Evolutionary conservation across 192 early-diverging fungal genomes (phyloP).

Genomic region (Lunasporangiospora selenospora): DNA sequence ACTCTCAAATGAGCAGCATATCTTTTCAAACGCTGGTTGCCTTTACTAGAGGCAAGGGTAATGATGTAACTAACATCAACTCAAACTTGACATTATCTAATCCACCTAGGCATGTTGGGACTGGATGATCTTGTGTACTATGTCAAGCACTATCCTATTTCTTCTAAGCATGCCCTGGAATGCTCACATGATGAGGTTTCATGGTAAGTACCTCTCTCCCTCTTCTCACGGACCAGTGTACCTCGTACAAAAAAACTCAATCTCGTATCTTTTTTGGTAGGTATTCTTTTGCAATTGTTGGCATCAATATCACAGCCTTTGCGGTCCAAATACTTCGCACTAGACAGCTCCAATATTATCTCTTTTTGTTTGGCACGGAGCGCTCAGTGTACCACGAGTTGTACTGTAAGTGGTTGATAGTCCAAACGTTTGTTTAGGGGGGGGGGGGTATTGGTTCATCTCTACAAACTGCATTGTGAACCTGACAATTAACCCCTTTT

Average conservation of each 20-base stretch:
- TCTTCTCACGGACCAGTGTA: too few relatives aligned
- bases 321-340: constrained; percentile 65
- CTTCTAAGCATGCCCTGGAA: constrained; percentile 59
- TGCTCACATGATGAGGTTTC: constrained; percentile 64
- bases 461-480: not conserved
- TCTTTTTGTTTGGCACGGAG: constrained; percentile 64
- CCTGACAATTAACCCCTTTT: not conserved
- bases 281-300: constrained; percentile 84
- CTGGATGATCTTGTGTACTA: constrained; percentile 77
- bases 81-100: not conserved
- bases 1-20: too few relatives aligned
- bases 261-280: constrained; percentile 37
- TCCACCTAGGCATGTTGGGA: constrained; percentile 64
- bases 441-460: not conserved
- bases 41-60: too few relatives aligned
- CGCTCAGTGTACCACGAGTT: constrained; percentile 70
- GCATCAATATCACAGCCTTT: constrained; percentile 80
- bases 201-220: constrained; percentile 53
- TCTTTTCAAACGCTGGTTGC: not conserved
- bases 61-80: too few relatives aligned
- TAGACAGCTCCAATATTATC: constrained; percentile 67
- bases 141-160: constrained; percentile 60
- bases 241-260: too few relatives aligned
- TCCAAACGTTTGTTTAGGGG: not conserved
- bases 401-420: constrained; percentile 65